Evolutionary conservation across 176 grass and related monocot species (phyloP), one percentile per base, ranked within the genome.

Genomic region (Saccharum officinarum): DNA sequence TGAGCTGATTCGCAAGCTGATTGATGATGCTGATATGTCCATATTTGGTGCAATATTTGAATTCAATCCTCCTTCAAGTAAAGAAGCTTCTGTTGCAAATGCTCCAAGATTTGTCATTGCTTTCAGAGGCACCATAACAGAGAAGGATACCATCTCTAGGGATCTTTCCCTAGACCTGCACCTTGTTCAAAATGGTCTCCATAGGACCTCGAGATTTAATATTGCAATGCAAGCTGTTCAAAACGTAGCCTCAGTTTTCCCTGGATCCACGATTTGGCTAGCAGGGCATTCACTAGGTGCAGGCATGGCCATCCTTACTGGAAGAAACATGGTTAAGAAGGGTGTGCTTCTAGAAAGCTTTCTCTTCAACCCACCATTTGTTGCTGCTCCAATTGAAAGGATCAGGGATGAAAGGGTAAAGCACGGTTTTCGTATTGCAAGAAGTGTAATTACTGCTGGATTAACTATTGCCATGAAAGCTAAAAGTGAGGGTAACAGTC

Each of bases 171-270:
- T 99, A 50, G 88, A 96, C 46, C 78, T 99, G 15, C 88, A 91
- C 14, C 75, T 99, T 59, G 62, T 96, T 46, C 84, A 94, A 88
- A 94, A 96, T 76, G 89, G 92, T 67, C 91, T 99, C 33, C 93
- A 99, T 83, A 86, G 41, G 59, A 91, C 97, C 14, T 89, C 93
- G 69, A 91, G 97, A 68, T 99, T 92, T 82, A 60, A 80, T 12
- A 99, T 96, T 22, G 93, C 97, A 55, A 96, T 99, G 93, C 97
- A 92, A 94, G 93, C 97, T 75, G 87, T 95, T 77, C 86, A 77
- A 83, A 99, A 96, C 8, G 44, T 96, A 8, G 83, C 86, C 42
- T 94, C 86, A 3, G 81, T 87, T 86, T 95, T 90, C 30, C 78
- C 83, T 17, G 81, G 87, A 77, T 92, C 90, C 15, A 83, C 25